Percentiles rank a stretch among this genome's conserved stretches.
These are phyloP conservation scores for Pleurotus sapidus DNA, from an alignment of 768 basidiomycete genomes.

Conservation along the genomic window DNA sequence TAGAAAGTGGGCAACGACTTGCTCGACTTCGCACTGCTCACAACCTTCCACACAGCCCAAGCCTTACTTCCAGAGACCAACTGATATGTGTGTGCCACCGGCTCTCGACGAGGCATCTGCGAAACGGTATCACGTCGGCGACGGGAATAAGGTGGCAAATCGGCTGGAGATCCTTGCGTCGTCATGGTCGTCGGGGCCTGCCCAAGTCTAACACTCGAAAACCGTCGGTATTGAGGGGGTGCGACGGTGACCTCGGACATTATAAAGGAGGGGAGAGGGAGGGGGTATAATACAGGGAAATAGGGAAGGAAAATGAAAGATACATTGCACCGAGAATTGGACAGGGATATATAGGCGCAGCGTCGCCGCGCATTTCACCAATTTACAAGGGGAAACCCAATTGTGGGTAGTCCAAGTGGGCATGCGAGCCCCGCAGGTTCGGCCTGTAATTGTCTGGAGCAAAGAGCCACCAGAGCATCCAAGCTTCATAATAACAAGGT, in stretches of 20 bases:
- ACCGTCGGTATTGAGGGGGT: slow-evolving; percentile 49
- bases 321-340: slow-evolving; percentile 3
- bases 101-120: slow-evolving; percentile 7
- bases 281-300: slow-evolving; percentile 6
- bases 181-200: slow-evolving; percentile 34
- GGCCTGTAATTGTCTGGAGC: slow-evolving; percentile 18
- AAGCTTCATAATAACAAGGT: background rate
- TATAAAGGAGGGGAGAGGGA: slow-evolving; percentile 23
- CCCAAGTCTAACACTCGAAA: slow-evolving; percentile 43
- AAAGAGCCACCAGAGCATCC: background rate
- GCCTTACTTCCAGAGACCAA: slow-evolving; percentile 31
- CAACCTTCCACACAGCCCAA: slow-evolving; percentile 46
- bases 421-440: slow-evolving; percentile 10
- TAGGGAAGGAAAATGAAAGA: slow-evolving; percentile 10
- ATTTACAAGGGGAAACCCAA: slow-evolving; percentile 28
- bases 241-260: slow-evolving; percentile 36
- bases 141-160: slow-evolving; percentile 18
- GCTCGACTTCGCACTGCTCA: slow-evolving; percentile 37
- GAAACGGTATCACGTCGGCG: slow-evolving; percentile 2
- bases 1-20: slow-evolving; percentile 50
- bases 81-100: slow-evolving; percentile 19
- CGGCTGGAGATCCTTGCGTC: background rate
- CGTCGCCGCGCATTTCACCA: background rate
- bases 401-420: slow-evolving; percentile 20
- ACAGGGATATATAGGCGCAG: background rate